These are phyloP conservation scores for Talaromyces trachyspermus DNA, from an alignment of 495 filamentous ascomycete genomes.

Conservation along the genomic window DNA sequence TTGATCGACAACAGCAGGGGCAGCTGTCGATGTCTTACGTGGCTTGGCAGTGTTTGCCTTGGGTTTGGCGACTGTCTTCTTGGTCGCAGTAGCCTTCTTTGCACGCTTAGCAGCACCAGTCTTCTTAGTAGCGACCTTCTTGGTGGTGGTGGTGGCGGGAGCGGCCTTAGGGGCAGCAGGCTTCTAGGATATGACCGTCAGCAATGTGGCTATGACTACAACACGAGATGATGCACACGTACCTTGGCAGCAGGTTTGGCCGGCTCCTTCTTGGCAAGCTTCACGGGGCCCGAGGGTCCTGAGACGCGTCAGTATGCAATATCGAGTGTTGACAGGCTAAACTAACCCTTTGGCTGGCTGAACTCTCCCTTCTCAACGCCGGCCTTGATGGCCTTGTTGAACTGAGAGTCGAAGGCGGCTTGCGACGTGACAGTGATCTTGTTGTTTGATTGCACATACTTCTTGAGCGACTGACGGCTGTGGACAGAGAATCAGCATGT, in stretches of 20 bases:
- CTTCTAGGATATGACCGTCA: no score
- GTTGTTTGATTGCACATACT: constrained; percentile 97
- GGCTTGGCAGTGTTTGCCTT: constrained; percentile 52
- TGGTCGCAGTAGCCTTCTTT: constrained; percentile 20
- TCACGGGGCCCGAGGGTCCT: constrained; percentile 91
- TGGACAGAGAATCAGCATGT: constrained; percentile 6
- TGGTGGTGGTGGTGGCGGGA: constrained; percentile 40
- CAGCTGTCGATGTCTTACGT: constrained; percentile 42
- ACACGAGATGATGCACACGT: background rate
- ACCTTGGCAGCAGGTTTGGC: constrained; percentile 43
- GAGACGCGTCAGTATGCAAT: constrained; percentile 39
- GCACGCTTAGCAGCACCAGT: constrained; percentile 18
- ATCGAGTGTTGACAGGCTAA: no score
- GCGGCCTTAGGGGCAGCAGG: constrained; percentile 32
- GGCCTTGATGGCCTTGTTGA: constrained; percentile 85
- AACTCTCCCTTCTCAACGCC: constrained; percentile 90
- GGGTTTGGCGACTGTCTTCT: constrained; percentile 28
- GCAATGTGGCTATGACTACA: no score
- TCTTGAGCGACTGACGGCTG: constrained; percentile 95
- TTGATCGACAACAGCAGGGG: constrained; percentile 65
- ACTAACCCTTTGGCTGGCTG: constrained; percentile 89
- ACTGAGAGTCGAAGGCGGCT: constrained; percentile 75
- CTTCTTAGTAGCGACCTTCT: constrained; percentile 35
- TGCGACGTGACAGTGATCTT: constrained; percentile 61
- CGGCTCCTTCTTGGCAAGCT: constrained; percentile 90